phyloP scores from a whole-genome alignment of 768 basidiomycete species.

The Dioszegia aurantiaca region DNA sequence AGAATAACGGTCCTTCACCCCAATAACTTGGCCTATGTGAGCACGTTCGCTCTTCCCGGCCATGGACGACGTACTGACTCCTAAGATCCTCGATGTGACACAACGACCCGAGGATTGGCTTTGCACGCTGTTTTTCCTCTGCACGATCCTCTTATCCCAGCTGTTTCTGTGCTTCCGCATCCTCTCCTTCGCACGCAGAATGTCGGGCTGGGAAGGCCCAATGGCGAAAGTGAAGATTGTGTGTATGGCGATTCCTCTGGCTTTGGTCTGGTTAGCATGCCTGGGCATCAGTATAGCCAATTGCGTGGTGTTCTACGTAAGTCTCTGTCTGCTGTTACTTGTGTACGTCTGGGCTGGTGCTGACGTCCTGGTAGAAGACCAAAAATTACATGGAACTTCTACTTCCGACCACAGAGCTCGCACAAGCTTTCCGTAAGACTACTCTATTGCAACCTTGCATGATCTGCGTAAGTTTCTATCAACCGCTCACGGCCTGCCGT shows the following conservation, averaged over 20 bases:
- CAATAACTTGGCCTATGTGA: slow-evolving; percentile 7
- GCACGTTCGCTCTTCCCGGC: background rate
- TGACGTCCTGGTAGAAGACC: background rate
- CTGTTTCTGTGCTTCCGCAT: slow-evolving; percentile 9
- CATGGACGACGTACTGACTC: background rate
- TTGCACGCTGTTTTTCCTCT: slow-evolving; percentile 5
- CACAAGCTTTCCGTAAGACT: background rate
- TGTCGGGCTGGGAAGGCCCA: slow-evolving; percentile 11
- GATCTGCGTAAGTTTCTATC: background rate
- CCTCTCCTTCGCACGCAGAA: slow-evolving; percentile 1
- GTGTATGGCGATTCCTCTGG: background rate
- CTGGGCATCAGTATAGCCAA: slow-evolving; percentile 4
- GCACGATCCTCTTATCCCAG: slow-evolving; percentile 8
- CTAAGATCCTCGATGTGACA: background rate
- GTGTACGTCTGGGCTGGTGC: background rate
- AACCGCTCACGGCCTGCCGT: too few species aligned
- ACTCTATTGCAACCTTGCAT: slow-evolving; percentile 2
- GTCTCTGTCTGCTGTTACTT: background rate
- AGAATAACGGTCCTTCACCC: slow-evolving; percentile 9
- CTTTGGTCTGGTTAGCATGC: slow-evolving; percentile 1
- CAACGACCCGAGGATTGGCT: slow-evolving; percentile 12
- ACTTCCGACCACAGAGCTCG: background rate
- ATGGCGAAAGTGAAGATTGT: background rate
- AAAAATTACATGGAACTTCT: slow-evolving; percentile 6
- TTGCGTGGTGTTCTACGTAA: slow-evolving; percentile 8